Evolutionary conservation across 169 alveolate species (phyloP), one percentile per base, ranked within the genome.

Genomic region (Eimeria brunetti): DNA sequence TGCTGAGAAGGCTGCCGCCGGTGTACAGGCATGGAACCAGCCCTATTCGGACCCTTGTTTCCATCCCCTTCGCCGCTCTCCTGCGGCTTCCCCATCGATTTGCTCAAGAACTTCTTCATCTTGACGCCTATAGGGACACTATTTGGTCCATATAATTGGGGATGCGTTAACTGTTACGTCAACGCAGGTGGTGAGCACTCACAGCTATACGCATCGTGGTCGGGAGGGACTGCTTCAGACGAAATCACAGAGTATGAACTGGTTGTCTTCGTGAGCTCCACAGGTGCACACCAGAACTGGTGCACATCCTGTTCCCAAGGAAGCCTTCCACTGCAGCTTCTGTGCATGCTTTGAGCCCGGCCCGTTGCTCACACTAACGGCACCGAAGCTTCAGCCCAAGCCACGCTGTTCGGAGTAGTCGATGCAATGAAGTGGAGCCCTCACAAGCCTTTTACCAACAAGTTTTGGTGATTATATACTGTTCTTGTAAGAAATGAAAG

Each of bases 51-150:
- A 44, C 60, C 60, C 12, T 27, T 62, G 33, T 36, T 18, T 8
- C 60, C 92, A 38, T 27, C 73, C 0, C 60, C 80, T n/a, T 24
- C 80, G 22, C 73, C 36, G 44, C 3, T 85, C 7, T n/a, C 92
- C 9, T 49, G 38, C 30, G 78, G 83, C 51, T 62, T 85, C 81
- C 81, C 58, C 62, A 41, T 38, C 44, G 92, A 36, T 81, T 58
- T 56, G 80, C 62, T 85, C 44, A 58, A 85, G 44, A 85, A 38
- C 49, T 44, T 85, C 80, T 85, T 85, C 92, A 85, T 85, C 80
- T 56, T 64, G 62, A 76, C 56, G 30, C 88, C 88, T n/a, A 30
- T 24, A 46, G 44, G 36, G 46, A 27, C 22, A n/a, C 22, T n/a
- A 30, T 78, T n/a, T 30, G 4, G 46, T 33, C 62, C 64, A 22